Evolutionary conservation across 2,329 filamentous ascomycete species (phyloP).

Genomic region (Paecilomyces sp.): DNA sequence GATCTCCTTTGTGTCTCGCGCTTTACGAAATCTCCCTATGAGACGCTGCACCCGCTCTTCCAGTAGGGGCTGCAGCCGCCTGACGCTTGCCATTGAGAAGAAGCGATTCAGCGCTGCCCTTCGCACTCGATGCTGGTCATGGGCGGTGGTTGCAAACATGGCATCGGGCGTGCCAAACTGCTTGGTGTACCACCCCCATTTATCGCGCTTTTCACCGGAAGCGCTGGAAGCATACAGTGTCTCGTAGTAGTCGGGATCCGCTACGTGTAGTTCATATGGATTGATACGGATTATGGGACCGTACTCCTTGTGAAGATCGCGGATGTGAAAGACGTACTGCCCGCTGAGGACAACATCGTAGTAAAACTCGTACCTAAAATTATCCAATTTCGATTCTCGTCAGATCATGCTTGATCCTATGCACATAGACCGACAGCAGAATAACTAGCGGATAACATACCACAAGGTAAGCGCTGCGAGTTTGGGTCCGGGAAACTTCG

Average conservation of each 20-base stretch:
- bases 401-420: neutral
- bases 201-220: neutral
- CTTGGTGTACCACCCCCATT: neutral
- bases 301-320: conserved; percentile 19
- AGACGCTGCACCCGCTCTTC: neutral
- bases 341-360: conserved; percentile 17
- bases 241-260: conserved; percentile 4
- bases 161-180: neutral
- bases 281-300: conserved; percentile 6
- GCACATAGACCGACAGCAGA: neutral
- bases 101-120: neutral
- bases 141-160: neutral
- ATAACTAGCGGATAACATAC: neutral
- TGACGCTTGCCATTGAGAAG: neutral
- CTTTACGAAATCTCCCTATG: neutral
- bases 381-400: neutral
- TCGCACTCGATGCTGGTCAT: neutral
- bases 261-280: neutral
- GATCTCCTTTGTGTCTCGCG: neutral
- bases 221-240: conserved; percentile 7
- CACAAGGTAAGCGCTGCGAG: conserved; percentile 11
- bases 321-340: conserved; percentile 16
- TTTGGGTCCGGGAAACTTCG: conserved; percentile 23
- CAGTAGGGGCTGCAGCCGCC: neutral
- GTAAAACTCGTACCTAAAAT: conserved; percentile 18